These are phyloP conservation scores for Trichoderma asperelloides DNA, from an alignment of 495 filamentous ascomycete species.

Conservation along the genomic window DNA sequence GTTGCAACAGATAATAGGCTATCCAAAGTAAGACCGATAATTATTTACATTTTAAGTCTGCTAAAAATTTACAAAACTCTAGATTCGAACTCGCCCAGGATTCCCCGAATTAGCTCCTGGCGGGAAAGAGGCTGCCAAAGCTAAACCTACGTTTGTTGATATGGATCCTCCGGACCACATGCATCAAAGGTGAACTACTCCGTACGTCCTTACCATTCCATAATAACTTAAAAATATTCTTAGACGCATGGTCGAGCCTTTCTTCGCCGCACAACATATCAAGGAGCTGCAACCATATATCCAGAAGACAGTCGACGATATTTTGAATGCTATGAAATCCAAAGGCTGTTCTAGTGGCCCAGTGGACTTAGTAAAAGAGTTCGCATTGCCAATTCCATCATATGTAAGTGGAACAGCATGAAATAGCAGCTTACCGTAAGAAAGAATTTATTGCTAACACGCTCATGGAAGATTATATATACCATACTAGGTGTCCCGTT, in stretches of 20 bases:
- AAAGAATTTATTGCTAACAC: too few relatives aligned
- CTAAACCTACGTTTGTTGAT: constrained; percentile 39
- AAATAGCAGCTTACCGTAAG: too few relatives aligned
- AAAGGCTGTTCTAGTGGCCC: constrained; percentile 22
- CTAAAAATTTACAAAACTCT: background rate
- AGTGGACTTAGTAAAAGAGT: constrained; percentile 34
- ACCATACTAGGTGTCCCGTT: constrained; percentile 38
- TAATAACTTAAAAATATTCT: constrained; percentile 13
- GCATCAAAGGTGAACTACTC: constrained; percentile 20
- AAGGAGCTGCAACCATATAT: constrained; percentile 32
- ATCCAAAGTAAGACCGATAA: constrained; percentile 22
- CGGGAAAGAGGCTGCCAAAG: constrained; percentile 33
- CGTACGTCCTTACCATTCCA: background rate
- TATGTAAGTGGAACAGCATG: constrained; percentile 20
- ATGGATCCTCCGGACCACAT: constrained; percentile 39
- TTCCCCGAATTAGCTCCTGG: constrained; percentile 35
- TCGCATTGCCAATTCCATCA: constrained; percentile 35
- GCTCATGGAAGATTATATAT: constrained; percentile 33
- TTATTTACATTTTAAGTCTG: background rate
- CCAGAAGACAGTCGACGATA: constrained; percentile 30
- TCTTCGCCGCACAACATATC: constrained; percentile 30
- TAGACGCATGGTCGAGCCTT: constrained; percentile 29
- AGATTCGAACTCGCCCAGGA: constrained; percentile 31
- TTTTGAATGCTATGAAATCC: constrained; percentile 28
- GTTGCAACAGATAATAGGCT: constrained; percentile 33